Conservation (phyloP, 2,329 filamentous ascomycete species). For the Chrysosporium queenslandicum region DNA sequence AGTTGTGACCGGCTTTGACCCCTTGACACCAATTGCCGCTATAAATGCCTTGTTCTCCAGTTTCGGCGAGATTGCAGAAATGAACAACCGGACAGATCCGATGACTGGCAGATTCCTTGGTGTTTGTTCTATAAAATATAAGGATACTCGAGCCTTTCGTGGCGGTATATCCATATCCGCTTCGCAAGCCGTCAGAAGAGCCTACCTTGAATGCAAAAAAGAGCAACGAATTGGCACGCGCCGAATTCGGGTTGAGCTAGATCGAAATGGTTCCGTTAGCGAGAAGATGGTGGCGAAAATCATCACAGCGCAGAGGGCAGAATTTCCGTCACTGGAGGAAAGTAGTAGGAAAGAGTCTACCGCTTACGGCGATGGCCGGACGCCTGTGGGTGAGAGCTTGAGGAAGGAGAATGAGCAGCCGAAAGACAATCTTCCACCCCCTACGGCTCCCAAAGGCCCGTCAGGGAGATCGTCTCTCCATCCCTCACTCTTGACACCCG, state of each 20-base stretch:
- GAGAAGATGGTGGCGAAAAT: slow-evolving; percentile 65
- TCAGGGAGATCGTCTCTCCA: slow-evolving; percentile 44
- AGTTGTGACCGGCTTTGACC: slow-evolving; percentile 93
- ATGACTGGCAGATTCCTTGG: slow-evolving; percentile 89
- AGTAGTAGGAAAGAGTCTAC: slow-evolving; percentile 23
- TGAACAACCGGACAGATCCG: slow-evolving; percentile 90
- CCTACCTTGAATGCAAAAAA: slow-evolving; percentile 61
- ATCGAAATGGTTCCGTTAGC: slow-evolving; percentile 78
- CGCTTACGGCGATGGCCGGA: not conserved
- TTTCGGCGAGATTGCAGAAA: slow-evolving; percentile 79
- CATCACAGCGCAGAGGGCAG: slow-evolving; percentile 53
- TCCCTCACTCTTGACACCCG: slow-evolving; percentile 17
- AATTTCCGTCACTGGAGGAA: slow-evolving; percentile 20
- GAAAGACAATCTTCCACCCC: slow-evolving; percentile 48
- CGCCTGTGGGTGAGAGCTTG: not conserved
- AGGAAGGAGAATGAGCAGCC: slow-evolving; percentile 9
- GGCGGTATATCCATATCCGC: slow-evolving; percentile 52
- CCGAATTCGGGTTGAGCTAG: slow-evolving; percentile 71
- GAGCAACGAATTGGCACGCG: slow-evolving; percentile 70
- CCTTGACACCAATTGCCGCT: slow-evolving; percentile 68
- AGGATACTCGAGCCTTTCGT: slow-evolving; percentile 53
- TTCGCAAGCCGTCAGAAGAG: slow-evolving; percentile 68
- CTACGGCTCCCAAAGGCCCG: slow-evolving; percentile 78
- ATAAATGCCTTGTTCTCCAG: slow-evolving; percentile 65
- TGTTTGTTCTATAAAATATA: slow-evolving; percentile 83